These are phyloP conservation scores for Sporothrix dimorphospora DNA, from an alignment of 2,329 filamentous ascomycete genomes.

Conservation along the genomic window DNA sequence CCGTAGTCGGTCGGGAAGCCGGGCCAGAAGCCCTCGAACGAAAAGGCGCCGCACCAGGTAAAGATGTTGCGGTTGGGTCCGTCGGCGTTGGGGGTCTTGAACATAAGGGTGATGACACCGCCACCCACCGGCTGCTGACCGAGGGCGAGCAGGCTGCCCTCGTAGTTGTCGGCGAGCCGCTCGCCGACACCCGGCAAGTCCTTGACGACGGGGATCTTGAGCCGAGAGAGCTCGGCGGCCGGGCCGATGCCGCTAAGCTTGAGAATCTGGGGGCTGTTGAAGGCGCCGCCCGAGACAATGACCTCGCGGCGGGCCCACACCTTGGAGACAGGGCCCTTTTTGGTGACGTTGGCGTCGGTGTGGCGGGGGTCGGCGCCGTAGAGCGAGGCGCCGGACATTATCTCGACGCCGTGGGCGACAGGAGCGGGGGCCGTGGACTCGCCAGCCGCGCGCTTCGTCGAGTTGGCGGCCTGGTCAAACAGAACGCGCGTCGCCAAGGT, in stretches of 20 bases:
- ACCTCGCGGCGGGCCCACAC: conserved; percentile 48
- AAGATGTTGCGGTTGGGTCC: conserved; percentile 33
- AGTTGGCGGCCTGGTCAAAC: conserved; percentile 34
- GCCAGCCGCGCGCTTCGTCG: background rate
- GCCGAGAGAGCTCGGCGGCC: conserved; percentile 43
- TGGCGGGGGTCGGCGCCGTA: conserved; percentile 46
- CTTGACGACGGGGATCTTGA: conserved; percentile 32
- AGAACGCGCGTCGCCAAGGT: conserved; percentile 41
- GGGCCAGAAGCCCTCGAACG: conserved; percentile 36
- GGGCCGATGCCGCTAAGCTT: conserved; percentile 52
- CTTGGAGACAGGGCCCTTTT: conserved; percentile 32
- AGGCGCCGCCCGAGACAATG: conserved; percentile 52
- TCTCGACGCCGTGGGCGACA: conserved; percentile 39
- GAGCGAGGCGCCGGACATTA: conserved; percentile 42
- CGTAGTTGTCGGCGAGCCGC: conserved; percentile 61
- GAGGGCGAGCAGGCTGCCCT: conserved; percentile 40
- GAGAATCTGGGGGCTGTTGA: conserved; percentile 52
- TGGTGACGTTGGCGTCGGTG: conserved; percentile 27
- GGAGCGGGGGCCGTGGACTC: conserved; percentile 41
- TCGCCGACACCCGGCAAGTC: conserved; percentile 65
- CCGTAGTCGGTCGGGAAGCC: conserved; percentile 34
- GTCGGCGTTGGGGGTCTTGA: conserved; percentile 30
- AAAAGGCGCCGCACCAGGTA: conserved; percentile 32
- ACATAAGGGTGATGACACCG: conserved; percentile 31
- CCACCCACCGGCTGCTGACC: conserved; percentile 32